These are phyloP conservation scores for Delonix regia DNA, from an alignment of 306 rosid genomes.

Conservation along the genomic window DNA sequence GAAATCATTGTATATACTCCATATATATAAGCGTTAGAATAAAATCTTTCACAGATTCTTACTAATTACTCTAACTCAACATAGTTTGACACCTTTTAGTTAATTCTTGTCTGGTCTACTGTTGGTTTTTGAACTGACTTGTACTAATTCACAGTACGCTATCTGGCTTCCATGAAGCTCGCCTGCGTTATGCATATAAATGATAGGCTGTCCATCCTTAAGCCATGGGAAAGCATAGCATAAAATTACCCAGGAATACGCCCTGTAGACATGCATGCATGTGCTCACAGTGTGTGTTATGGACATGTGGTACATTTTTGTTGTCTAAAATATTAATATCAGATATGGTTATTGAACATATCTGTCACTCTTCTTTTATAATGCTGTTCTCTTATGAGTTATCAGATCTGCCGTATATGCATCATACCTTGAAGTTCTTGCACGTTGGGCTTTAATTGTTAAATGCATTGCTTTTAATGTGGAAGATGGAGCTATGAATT, in stretches of 20 bases:
- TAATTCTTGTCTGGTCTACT: not conserved
- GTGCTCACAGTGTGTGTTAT: no score
- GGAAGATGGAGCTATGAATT: not conserved
- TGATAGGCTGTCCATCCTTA: not conserved
- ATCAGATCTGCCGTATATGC: not conserved
- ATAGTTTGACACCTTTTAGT: not conserved
- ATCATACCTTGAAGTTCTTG: not conserved
- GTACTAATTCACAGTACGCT: not conserved
- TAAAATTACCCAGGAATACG: no score
- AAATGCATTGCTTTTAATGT: not conserved
- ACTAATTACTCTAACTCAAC: not conserved
- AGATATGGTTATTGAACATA: not conserved
- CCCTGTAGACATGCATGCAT: no score
- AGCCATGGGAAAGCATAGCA: not conserved
- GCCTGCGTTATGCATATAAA: no score
- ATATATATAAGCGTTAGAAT: no score
- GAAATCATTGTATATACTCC: no score
- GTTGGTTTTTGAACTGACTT: not conserved
- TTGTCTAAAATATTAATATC: no score
- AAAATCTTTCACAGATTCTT: no score
- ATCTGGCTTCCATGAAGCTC: no score
- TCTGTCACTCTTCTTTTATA: not conserved
- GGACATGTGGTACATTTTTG: no score
- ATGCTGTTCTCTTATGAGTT: not conserved
- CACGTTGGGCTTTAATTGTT: not conserved